Evolutionary conservation across 352 stramenopile species (phyloP), one percentile per base, ranked within the genome.

Genomic region (Pythium biforme): DNA sequence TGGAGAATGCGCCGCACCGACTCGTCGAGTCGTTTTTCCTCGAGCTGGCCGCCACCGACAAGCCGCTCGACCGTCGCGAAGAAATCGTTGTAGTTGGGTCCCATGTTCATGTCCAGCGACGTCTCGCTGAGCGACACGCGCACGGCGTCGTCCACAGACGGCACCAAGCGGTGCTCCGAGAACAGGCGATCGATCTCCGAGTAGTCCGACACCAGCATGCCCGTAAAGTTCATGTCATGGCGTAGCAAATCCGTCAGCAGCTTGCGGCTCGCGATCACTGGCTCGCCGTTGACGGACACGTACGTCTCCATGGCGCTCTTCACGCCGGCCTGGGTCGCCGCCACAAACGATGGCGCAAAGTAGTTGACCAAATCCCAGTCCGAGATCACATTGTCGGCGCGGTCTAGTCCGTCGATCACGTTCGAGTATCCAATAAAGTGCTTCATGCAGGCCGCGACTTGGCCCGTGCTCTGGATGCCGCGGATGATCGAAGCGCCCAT

Each of bases 61-160:
- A 94, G 59, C 1, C 59, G 64, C 33, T 93, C 75, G 3, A 87
- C 79, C 0, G 75, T 86, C 14, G 72, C 53, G 20, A 82, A 60
- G 39, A 85, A 90, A 17, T 75, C 75, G 25, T 74, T 46, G 40
- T 77, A 63, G 52, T 86, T 71, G 6, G 81, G 83, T 12, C 80
- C 80, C 91, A 97, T 97, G 59, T 88, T 95, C 85, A 98, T 97
- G 59, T 98, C 94, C 25, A 98, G 76, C 43, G 81, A 94, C 0
- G 90, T 97, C 59, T 97, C 71, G 37, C 64, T 62, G 29, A 97
- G 66, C n/a, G 85, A 74, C 0, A 94, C 59, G 9, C 72, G 73
- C 5, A 96, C 76, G 31, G 90, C 87, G 17, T 94, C 82, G 2
- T 71, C 70, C 11, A 84, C 62, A 23, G 72, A 81, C 5, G 72